A percentile compares a stretch with the other conserved stretches of the same genome.
Conservation (phyloP, 257 asterid genomes). For the Solanum commersonii region DNA sequence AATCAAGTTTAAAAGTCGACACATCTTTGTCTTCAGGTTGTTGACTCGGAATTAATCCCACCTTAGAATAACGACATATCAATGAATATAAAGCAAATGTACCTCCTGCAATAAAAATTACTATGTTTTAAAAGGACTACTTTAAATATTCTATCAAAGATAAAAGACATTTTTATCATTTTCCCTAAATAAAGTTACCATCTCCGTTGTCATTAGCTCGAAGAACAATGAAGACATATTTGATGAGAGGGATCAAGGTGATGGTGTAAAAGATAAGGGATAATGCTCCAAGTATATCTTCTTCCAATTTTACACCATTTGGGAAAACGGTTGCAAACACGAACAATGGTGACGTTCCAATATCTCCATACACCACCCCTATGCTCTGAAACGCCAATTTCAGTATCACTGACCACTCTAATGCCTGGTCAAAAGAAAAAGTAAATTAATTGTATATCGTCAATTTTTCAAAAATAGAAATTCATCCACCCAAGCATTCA, state of each 20-base stretch:
- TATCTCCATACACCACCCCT: slow-evolving; percentile 34
- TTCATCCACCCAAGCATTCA: not conserved
- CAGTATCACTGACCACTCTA: slow-evolving; percentile 1
- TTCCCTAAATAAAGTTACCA: not conserved
- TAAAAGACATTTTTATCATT: not conserved
- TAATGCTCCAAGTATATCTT: slow-evolving; percentile 17
- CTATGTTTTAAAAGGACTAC: not conserved
- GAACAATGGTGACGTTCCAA: slow-evolving; percentile 19
- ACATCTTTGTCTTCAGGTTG: slow-evolving; percentile 43
- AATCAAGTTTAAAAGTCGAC: slow-evolving; percentile 29
- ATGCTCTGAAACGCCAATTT: slow-evolving; percentile 25
- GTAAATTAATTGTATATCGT: not conserved
- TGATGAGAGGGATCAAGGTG: slow-evolving; percentile 21
- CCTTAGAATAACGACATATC: slow-evolving; percentile 51
- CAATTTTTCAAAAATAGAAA: not conserved
- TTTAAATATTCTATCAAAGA: not conserved
- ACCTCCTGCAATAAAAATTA: slow-evolving; percentile 33
- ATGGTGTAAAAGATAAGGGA: slow-evolving; percentile 22
- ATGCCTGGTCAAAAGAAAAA: not conserved
- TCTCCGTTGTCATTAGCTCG: slow-evolving; percentile 31
- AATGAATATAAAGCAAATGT: slow-evolving; percentile 68
- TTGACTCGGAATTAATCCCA: slow-evolving; percentile 41
- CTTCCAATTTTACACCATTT: slow-evolving; percentile 4
- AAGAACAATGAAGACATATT: slow-evolving; percentile 25
- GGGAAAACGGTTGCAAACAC: not conserved